phyloP scores from a whole-genome alignment of 805 yeast genomes.

The Pichia cabralensis region DNA sequence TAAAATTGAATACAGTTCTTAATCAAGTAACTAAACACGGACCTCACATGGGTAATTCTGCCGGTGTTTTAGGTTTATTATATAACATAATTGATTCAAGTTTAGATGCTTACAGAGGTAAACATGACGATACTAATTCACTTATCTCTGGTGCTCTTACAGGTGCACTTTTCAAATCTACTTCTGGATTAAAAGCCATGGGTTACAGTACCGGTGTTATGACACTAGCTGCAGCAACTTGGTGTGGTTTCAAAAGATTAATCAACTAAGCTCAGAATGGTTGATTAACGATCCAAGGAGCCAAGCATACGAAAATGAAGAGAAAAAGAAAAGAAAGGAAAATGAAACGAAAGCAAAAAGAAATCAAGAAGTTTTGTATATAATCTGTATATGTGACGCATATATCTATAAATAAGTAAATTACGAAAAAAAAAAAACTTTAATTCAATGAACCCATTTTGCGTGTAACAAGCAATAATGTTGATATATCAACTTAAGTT shows the following conservation, averaged over 20 bases:
- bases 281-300: too few relatives aligned
- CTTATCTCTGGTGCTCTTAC: conserved; percentile 83
- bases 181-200: conserved; percentile 82
- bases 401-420: too few relatives aligned
- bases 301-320: too few relatives aligned
- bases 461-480: conserved; percentile 44
- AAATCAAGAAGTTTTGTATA: too few relatives aligned
- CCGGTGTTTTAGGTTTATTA: conserved; percentile 85
- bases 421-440: too few relatives aligned
- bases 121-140: conserved; percentile 80
- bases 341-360: background rate
- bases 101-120: conserved; percentile 73
- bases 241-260: conserved; percentile 72
- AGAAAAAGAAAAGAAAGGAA: background rate
- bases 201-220: conserved; percentile 73
- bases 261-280: conserved; percentile 5
- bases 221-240: conserved; percentile 85
- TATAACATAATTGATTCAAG: conserved; percentile 79
- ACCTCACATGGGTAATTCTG: conserved; percentile 89
- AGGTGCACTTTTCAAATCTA: conserved; percentile 84
- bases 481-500: conserved; percentile 45
- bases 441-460: conserved; percentile 16
- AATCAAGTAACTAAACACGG: conserved; percentile 93
- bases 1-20: conserved; percentile 80
- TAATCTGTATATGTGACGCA: too few relatives aligned